Conservation (phyloP, 1,284 basidiomycete genomes). For the Cryptococcus amylolentus region DNA sequence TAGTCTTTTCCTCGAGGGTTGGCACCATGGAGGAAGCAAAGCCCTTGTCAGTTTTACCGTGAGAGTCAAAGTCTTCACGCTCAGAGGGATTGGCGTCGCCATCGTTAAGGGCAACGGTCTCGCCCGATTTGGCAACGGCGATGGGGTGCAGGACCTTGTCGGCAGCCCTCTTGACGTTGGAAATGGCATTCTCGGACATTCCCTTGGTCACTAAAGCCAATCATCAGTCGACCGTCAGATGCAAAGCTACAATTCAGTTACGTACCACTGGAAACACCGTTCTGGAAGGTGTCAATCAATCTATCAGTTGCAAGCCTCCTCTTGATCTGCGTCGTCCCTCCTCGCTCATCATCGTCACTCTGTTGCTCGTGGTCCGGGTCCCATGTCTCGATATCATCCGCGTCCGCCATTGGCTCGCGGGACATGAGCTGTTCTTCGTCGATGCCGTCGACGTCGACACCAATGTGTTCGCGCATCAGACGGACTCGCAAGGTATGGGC, state of each 20-base stretch:
- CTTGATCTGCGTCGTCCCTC: conserved; percentile 48
- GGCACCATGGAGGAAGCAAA: conserved; percentile 67
- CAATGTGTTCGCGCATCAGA: conserved; percentile 94
- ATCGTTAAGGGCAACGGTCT: conserved; percentile 40
- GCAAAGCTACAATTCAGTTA: not conserved
- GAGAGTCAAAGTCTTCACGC: conserved; percentile 57
- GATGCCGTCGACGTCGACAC: conserved; percentile 88
- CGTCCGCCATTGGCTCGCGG: conserved; percentile 56
- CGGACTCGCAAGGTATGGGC: conserved; percentile 90
- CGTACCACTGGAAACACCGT: conserved; percentile 36
- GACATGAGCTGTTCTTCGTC: conserved; percentile 70
- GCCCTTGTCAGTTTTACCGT: conserved; percentile 57
- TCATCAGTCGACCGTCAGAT: not conserved
- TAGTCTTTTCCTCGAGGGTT: conserved; percentile 66
- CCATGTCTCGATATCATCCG: conserved; percentile 64
- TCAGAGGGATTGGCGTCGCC: conserved; percentile 56
- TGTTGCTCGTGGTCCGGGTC: conserved; percentile 75
- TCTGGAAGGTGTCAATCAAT: conserved; percentile 33
- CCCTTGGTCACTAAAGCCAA: conserved; percentile 38
- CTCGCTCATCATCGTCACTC: conserved; percentile 27
- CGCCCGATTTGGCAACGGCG: conserved; percentile 24
- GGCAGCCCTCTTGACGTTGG: conserved; percentile 48
- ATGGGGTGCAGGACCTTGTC: conserved; percentile 54
- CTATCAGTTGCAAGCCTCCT: conserved; percentile 33
- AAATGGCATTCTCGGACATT: conserved; percentile 43